A percentile compares a stretch with the other conserved stretches of the same genome.
phyloP scores from a whole-genome alignment of 306 rosid genomes.

The Cyclanthera cordifolia region DNA sequence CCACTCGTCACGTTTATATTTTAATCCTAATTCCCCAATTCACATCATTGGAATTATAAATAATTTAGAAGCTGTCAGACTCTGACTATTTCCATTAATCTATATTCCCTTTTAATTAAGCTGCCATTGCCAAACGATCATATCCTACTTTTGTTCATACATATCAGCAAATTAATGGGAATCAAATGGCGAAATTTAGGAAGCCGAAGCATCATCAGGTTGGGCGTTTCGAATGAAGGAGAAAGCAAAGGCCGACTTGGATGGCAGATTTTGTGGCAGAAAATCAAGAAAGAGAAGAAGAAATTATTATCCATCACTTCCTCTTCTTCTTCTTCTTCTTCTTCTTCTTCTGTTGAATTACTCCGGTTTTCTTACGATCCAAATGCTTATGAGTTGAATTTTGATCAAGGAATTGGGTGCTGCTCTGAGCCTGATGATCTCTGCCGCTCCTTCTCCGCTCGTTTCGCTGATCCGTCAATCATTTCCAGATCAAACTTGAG shows the following conservation, averaged over 20 bases:
- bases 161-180: conserved; percentile 1
- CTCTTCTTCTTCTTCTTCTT: neutral
- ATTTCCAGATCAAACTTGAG: neutral
- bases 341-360: neutral
- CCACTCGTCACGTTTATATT: neutral
- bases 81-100: neutral
- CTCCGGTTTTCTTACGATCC: neutral
- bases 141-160: neutral
- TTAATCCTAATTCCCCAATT: neutral
- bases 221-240: neutral
- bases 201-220: conserved; percentile 10
- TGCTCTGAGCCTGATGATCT: neutral
- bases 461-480: conserved; percentile 5
- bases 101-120: neutral
- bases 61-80: neutral
- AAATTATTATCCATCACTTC: too few species aligned
- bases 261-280: conserved; percentile 10
- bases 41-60: neutral
- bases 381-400: conserved; percentile 9
- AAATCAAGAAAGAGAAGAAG: conserved; percentile 10
- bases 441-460: conserved; percentile 16
- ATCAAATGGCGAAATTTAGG: conserved; percentile 11
- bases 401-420: neutral
- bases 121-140: neutral
- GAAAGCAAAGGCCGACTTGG: neutral